Evolutionary conservation across 2,329 filamentous ascomycete genomes (phyloP), one percentile per base, ranked within the genome.

Genomic region (Pestalotiopsis fici): DNA sequence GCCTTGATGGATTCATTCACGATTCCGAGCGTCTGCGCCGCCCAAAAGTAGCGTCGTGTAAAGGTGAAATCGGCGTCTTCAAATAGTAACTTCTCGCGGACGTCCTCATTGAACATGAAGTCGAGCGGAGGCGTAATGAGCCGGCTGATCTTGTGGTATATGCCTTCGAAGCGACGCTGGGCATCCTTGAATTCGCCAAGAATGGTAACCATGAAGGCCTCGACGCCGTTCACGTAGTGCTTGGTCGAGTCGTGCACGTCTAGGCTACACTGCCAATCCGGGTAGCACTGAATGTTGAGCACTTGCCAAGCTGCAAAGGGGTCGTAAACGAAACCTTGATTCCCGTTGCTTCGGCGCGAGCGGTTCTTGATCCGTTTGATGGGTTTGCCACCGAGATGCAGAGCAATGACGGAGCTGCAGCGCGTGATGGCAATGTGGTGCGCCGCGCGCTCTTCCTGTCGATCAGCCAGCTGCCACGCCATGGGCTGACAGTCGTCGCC

Each of bases 1-100:
- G 59, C 28, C 59, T 37, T 43, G 59, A 61, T 61, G 13, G 28
- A 35, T 12, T 61, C 59, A n/a, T 61, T 61, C n/a, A 61, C 35
- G 59, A 61, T 43, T 6, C 59, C 28, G 9, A 61, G 59, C 21
- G 59, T 61, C 18, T 61, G 28, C 4, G 28, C 28, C 31, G 59
- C 59, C 59, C 59, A 61, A 15, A 61, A 61, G 35, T 61, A 61
- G 15, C 59, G 59, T 1, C 59, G 59, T 15, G 59, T 37, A 39
- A 37, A 61, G 28, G 59, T 61, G 28, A 61, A 61, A 6, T 61
- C 28, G 18, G 28, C 35, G 13, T 61, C 59, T 43, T 61, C 59
- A 27, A 61, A 61, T 9, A 61, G 35, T 21, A 61, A 21, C 35
- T 61, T 61, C 3, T 61, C 59, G 5, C 59, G 59, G 9, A 61